Base-by-base conservation (phyloP, 2,329 filamentous ascomycete genomes). In the Exophiala xenobiotica region DNA sequence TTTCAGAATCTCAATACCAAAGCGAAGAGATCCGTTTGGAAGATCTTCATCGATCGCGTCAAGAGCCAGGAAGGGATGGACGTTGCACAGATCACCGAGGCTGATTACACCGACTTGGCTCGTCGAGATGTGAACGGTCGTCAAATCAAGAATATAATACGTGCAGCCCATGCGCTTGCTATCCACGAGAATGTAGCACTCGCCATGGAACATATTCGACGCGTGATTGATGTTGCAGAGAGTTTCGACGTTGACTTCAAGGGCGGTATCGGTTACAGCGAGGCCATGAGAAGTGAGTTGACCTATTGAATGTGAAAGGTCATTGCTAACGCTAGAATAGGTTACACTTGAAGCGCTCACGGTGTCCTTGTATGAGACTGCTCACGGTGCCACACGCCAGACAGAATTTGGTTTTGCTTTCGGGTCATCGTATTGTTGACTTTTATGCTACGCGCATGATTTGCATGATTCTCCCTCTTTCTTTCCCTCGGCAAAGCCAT, bases 161-260 rank as follows among this genome's bases (percentile, higher is more conserved):
- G 87, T 49, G 91, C 88, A 0, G 88, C 88, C 1, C 89, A 95
- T 68, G 87, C 87, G 0, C 77, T 96, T 12, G 89, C 90, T 1
- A 79, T 92, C 38, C 87, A 88, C 58, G 87, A 90, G 67, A 76
- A 80, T 20, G 80, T 85, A 53, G 74, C 80, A 3, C 78, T 96
- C 24, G 80, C 81, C 47, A 90, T 95, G 86, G 77, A 77, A 43
- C 89, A 95, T 64, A 86, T 96, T 65, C 81, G 80, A 60, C 81
- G 88, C 55, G 88, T 95, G 9, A 78, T 96, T n/a, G 87, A 90
- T 37, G 88, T 95, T 2, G 85, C 87, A 19, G 84, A 88, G 68
- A 86, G 82, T 27, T 96, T 96, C 68, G 87, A 92, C 58, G 79
- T 84, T 23, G 90, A 96, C 66, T 74, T 96, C 44, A 89, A 86